Conservation (phyloP, 371 early-diverging fungal genomes). For the Mucor mucedo region DNA sequence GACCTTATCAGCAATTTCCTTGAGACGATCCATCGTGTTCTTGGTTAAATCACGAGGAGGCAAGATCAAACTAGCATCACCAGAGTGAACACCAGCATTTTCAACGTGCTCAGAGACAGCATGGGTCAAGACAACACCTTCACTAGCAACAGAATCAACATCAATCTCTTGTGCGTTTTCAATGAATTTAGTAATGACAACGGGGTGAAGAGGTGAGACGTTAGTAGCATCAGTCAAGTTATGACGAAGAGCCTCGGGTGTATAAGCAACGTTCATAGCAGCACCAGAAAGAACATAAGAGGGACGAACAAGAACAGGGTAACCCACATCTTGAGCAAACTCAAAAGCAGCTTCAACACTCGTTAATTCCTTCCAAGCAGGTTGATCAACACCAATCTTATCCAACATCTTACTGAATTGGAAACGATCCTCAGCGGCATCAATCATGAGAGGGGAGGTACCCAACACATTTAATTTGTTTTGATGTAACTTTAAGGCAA, state of each 20-base stretch:
- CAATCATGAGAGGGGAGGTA: conserved; percentile 90
- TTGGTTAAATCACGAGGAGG: conserved; percentile 79
- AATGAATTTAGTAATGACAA: conserved; percentile 94
- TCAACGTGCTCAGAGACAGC: conserved; percentile 95
- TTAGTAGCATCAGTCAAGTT: conserved; percentile 83
- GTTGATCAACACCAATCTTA: conserved; percentile 92
- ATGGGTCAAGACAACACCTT: conserved; percentile 83
- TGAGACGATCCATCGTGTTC: conserved; percentile 69
- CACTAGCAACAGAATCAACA: conserved; percentile 87
- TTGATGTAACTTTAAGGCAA: conserved; percentile 81
- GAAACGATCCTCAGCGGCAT: conserved; percentile 91
- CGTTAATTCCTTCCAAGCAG: conserved; percentile 90
- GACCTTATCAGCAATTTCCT: conserved; percentile 82
- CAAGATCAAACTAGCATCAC: conserved; percentile 92
- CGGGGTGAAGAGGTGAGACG: conserved; percentile 91
- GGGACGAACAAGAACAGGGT: conserved; percentile 93
- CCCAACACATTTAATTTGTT: conserved; percentile 82
- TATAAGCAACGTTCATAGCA: conserved; percentile 94
- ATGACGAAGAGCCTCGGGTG: conserved; percentile 67
- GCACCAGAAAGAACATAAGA: conserved; percentile 96
- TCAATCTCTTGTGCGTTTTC: conserved; percentile 93
- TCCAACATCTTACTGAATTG: conserved; percentile 91
- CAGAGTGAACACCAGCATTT: conserved; percentile 96
- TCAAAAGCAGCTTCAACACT: conserved; percentile 76
- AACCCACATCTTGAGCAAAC: conserved; percentile 87